A percentile compares a stretch with the other conserved stretches of the same genome.
These are phyloP conservation scores for Odontarrhena argentea DNA, from an alignment of 345 rosid species.

Conservation along the genomic window DNA sequence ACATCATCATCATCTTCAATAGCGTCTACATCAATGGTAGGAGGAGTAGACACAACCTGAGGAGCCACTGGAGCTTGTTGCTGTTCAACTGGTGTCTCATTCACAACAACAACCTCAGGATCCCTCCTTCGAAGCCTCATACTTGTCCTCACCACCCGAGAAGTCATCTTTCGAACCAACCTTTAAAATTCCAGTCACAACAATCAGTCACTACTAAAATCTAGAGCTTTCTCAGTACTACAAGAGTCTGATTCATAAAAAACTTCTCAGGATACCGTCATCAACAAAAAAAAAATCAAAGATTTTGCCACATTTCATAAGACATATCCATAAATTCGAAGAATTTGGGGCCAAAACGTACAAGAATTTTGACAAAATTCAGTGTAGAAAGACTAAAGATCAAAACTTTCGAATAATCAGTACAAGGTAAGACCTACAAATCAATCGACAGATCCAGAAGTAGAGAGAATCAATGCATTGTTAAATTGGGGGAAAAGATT, in stretches of 20 bases:
- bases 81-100: background rate
- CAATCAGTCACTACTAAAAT: background rate
- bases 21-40: constrained; percentile 47
- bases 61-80: constrained; percentile 20
- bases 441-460: constrained; percentile 27
- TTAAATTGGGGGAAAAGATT: background rate
- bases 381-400: background rate
- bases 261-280: background rate
- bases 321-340: background rate
- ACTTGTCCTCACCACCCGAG: constrained; percentile 15
- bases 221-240: background rate
- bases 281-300: constrained; percentile 5
- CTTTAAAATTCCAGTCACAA: background rate
- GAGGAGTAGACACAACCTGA: constrained; percentile 36
- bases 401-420: background rate
- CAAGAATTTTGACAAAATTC: background rate
- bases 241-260: too few relatives aligned
- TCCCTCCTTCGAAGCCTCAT: constrained; percentile 16
- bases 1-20: constrained; percentile 92
- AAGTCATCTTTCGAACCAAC: constrained; percentile 13
- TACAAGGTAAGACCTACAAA: constrained; percentile 14
- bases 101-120: constrained; percentile 12
- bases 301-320: constrained; percentile 9
- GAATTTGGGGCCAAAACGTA: background rate
- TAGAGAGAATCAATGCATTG: background rate